phyloP scores from a whole-genome alignment of 768 basidiomycete species.

The Leccinum variicolor region DNA sequence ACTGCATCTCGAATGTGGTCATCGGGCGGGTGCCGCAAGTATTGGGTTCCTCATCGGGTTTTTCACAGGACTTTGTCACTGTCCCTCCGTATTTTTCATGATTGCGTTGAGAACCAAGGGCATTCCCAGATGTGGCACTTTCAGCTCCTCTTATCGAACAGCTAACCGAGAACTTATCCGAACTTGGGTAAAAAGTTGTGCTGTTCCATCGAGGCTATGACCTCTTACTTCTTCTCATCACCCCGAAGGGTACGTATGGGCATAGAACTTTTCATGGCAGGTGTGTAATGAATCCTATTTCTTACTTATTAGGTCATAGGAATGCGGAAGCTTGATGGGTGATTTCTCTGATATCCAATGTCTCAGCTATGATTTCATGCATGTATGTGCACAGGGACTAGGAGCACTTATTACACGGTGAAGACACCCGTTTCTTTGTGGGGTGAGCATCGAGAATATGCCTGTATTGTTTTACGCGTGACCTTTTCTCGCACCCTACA shows the following conservation, averaged over 20 bases:
- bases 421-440: conserved; percentile 50
- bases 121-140: conserved; percentile 33
- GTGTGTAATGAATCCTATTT: conserved; percentile 22
- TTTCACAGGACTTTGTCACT: conserved; percentile 41
- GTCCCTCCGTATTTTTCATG: not conserved
- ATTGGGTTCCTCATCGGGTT: conserved; percentile 27
- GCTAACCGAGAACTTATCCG: conserved; percentile 41
- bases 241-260: conserved; percentile 37
- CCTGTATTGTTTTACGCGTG: not conserved
- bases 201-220: not conserved
- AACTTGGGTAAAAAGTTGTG: conserved; percentile 40
- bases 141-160: conserved; percentile 42
- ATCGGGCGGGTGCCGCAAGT: conserved; percentile 35
- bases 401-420: conserved; percentile 57
- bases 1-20: conserved; percentile 39
- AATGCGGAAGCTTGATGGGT: conserved; percentile 21
- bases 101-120: not conserved
- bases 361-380: conserved; percentile 21
- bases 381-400: conserved; percentile 35
- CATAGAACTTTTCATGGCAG: conserved; percentile 45
- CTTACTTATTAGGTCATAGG: conserved; percentile 10
- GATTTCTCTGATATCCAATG: not conserved
- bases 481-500: conserved; percentile 5
- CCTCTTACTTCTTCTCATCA: not conserved
- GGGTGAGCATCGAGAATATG: conserved; percentile 23